These are phyloP conservation scores for Carex littledalei DNA, from an alignment of 176 grass and related monocot species.

Conservation along the genomic window DNA sequence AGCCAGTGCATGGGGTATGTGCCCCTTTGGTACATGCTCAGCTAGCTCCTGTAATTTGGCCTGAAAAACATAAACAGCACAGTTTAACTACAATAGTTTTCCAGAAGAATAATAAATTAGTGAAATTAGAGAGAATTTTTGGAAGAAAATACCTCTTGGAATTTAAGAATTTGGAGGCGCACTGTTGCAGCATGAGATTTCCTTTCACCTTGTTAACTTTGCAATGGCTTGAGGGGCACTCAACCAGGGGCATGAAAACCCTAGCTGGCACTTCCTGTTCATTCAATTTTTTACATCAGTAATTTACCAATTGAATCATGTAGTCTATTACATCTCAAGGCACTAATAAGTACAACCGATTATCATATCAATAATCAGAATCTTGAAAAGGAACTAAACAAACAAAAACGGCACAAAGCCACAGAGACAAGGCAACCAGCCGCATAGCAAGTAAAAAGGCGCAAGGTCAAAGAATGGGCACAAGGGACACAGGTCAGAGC, in stretches of 20 bases:
- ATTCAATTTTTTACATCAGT: conserved; percentile 5
- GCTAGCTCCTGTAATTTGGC: conserved; percentile 94
- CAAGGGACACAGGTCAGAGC: no score
- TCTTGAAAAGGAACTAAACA: no score
- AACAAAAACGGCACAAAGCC: no score
- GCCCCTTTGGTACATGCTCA: conserved; percentile 97
- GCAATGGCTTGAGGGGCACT: conserved; percentile 90
- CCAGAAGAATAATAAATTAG: neutral
- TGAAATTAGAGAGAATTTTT: neutral
- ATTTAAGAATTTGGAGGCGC: conserved; percentile 98
- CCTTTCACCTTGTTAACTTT: conserved; percentile 89
- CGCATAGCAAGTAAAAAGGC: no score
- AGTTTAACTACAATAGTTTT: conserved; percentile 13
- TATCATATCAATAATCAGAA: no score
- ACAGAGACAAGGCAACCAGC: no score
- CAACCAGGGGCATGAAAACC: conserved; percentile 92
- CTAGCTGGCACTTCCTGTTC: conserved; percentile 96
- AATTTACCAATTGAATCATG: neutral
- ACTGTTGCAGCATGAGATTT: conserved; percentile 87
- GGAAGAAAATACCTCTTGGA: conserved; percentile 72
- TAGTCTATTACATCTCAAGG: neutral
- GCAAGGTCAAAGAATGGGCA: no score
- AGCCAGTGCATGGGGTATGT: conserved; percentile 90
- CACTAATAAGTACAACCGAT: conserved; percentile 1
- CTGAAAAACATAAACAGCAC: conserved; percentile 39